These are phyloP conservation scores for Thielaviopsis euricoi DNA, from an alignment of 2,329 filamentous ascomycete genomes.

Conservation along the genomic window DNA sequence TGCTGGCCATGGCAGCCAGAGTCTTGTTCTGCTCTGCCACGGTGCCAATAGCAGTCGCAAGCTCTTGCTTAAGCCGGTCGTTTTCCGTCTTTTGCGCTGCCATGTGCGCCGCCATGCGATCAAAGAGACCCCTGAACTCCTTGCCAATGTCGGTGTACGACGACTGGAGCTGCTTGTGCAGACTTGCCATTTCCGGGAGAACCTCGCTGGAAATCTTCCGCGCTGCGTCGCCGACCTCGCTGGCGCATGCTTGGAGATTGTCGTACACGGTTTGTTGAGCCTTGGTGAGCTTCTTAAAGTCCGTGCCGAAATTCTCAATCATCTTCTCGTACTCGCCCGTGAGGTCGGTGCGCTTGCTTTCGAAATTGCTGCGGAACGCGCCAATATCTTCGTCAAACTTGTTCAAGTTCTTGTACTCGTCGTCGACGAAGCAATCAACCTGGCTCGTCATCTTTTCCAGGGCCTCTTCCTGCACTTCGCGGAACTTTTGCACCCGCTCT, in stretches of 20 bases:
- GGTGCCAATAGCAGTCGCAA: constrained; percentile 1
- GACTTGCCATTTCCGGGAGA: constrained; percentile 7
- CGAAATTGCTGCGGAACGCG: constrained; percentile 30
- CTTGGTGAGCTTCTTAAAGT: neutral
- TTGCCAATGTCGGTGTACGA: constrained; percentile 73
- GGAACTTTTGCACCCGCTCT: constrained; percentile 54
- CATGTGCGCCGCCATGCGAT: constrained; percentile 60
- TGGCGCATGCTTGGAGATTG: neutral
- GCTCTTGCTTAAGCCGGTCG: constrained; percentile 6
- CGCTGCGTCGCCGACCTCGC: constrained; percentile 4
- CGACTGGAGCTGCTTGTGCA: constrained; percentile 44
- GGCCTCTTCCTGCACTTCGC: constrained; percentile 53
- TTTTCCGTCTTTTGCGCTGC: constrained; percentile 19
- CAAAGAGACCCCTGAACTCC: constrained; percentile 76
- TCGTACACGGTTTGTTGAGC: neutral
- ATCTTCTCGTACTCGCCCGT: neutral
- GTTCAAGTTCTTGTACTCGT: constrained; percentile 39
- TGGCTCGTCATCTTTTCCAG: constrained; percentile 50
- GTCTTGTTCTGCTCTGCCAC: constrained; percentile 42
- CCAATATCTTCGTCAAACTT: constrained; percentile 6
- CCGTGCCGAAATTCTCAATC: neutral
- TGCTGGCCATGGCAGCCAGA: constrained; percentile 57
- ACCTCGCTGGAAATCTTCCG: constrained; percentile 9
- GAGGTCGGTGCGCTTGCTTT: neutral
- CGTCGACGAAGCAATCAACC: constrained; percentile 61